These are phyloP conservation scores for Hemerocallis citrina DNA, from an alignment of 106 monocot genomes.

Conservation along the genomic window DNA sequence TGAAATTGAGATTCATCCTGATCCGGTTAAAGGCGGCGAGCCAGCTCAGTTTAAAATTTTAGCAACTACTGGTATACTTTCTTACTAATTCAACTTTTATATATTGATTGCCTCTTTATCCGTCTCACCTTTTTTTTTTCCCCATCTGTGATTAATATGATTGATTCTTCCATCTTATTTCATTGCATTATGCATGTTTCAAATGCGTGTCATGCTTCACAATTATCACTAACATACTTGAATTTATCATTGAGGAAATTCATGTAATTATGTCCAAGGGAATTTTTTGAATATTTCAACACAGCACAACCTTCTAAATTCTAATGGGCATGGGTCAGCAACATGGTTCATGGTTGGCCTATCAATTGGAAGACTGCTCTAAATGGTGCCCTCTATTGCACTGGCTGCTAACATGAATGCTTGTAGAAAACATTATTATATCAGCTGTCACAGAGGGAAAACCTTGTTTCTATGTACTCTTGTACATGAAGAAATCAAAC, in stretches of 20 bases:
- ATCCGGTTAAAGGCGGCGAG: neutral
- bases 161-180: neutral
- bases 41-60: slow-evolving; percentile 1
- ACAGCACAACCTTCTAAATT: too few relatives aligned
- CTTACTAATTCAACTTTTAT: neutral
- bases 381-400: too few relatives aligned
- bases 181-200: neutral
- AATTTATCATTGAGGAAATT: neutral
- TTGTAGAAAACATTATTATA: too few relatives aligned
- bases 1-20: slow-evolving; percentile 2
- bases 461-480: too few relatives aligned
- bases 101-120: neutral
- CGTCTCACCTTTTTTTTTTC: neutral
- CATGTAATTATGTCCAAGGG: neutral
- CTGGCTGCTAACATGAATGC: too few relatives aligned
- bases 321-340: too few relatives aligned
- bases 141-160: too few relatives aligned
- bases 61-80: neutral
- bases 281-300: too few relatives aligned
- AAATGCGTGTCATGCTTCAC: neutral
- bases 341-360: too few relatives aligned
- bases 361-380: too few relatives aligned
- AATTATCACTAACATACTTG: neutral
- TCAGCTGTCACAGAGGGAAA: too few relatives aligned
- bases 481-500: too few relatives aligned